Percentiles rank a stretch among this genome's conserved stretches.
These are phyloP conservation scores for Hanseniaspora hatyaiensis DNA, from an alignment of 805 yeast genomes.

Conservation along the genomic window DNA sequence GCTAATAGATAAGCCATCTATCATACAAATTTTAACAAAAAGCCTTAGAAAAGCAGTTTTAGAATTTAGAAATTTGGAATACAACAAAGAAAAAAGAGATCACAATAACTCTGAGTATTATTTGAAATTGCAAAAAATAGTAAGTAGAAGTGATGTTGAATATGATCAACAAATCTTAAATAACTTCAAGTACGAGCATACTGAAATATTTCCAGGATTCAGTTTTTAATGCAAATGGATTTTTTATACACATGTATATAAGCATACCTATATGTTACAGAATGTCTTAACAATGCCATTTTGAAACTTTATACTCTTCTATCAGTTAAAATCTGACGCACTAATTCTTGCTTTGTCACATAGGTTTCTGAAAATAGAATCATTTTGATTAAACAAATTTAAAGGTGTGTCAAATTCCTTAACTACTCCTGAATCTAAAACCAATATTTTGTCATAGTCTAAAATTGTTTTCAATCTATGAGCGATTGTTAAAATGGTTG, in stretches of 20 bases:
- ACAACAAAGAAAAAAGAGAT: background rate
- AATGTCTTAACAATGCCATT: no score
- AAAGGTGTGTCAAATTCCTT: constrained; percentile 42
- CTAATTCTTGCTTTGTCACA: constrained; percentile 32
- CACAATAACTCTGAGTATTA: background rate
- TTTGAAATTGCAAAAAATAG: background rate
- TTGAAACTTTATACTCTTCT: no score
- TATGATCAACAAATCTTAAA: no score
- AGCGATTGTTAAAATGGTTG: constrained; percentile 56
- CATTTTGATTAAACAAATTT: constrained; percentile 33
- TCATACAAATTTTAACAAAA: background rate
- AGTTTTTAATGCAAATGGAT: no score
- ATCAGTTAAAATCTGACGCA: constrained; percentile 6
- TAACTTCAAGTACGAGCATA: no score
- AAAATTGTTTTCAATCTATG: constrained; percentile 50
- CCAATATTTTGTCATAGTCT: constrained; percentile 42
- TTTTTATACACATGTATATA: no score
- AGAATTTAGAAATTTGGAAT: background rate
- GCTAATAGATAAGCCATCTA: background rate
- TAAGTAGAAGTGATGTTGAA: background rate
- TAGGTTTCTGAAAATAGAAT: constrained; percentile 40
- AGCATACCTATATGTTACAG: no score
- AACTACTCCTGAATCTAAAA: constrained; percentile 42
- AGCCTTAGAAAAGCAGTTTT: background rate
- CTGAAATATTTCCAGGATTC: no score